Percentiles rank a stretch among this genome's conserved stretches.
phyloP scores from a whole-genome alignment of 352 stramenopile genomes.

The Sclerospora graminicola region DNA sequence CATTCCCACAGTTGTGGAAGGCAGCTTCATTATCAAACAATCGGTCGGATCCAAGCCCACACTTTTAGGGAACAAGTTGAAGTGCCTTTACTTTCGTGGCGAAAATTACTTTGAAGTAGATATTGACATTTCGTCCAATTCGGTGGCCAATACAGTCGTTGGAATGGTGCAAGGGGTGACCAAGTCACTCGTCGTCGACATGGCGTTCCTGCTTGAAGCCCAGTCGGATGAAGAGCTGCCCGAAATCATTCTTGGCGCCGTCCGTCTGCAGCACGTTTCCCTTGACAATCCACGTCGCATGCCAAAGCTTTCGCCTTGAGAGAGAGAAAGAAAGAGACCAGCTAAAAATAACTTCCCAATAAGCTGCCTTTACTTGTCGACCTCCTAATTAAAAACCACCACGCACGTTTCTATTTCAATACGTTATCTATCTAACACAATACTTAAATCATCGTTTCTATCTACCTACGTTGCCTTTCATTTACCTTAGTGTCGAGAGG shows the following conservation, averaged over 20 bases:
- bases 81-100: slow-evolving; percentile 77
- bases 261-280: slow-evolving; percentile 75
- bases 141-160: slow-evolving; percentile 84
- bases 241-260: slow-evolving; percentile 66
- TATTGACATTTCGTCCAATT: slow-evolving; percentile 91
- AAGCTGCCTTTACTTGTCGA: too few species aligned
- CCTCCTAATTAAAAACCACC: too few species aligned
- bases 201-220: slow-evolving; percentile 82
- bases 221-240: slow-evolving; percentile 83
- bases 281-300: slow-evolving; percentile 66
- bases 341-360: too few species aligned
- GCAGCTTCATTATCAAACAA: slow-evolving; percentile 95
- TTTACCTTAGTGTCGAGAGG: slow-evolving; percentile 2
- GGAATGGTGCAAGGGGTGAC: slow-evolving; percentile 85
- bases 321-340: too few species aligned
- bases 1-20: slow-evolving; percentile 94
- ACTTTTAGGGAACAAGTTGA: slow-evolving; percentile 95
- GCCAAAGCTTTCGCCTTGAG: slow-evolving; percentile 19
- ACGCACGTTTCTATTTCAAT: too few species aligned
- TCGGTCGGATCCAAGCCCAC: slow-evolving; percentile 92
- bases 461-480: slow-evolving; percentile 1
- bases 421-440: too few species aligned
- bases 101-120: slow-evolving; percentile 94
- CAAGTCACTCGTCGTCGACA: slow-evolving; percentile 83
- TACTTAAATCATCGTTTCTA: neutral